These are phyloP conservation scores for Fusarium irregulare DNA, from an alignment of 2,329 filamentous ascomycete genomes.

Conservation along the genomic window DNA sequence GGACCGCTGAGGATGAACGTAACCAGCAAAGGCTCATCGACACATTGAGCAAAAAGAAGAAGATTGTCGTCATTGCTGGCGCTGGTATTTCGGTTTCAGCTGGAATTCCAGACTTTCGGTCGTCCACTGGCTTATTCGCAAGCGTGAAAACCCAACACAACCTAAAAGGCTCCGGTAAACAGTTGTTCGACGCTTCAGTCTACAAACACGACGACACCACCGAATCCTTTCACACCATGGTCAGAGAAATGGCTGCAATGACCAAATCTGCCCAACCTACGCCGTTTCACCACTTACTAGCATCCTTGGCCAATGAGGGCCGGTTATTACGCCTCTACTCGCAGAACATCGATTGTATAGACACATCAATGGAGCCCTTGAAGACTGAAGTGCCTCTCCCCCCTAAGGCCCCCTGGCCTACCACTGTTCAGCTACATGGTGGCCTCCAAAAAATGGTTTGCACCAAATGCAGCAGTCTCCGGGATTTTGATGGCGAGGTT, in stretches of 20 bases:
- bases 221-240: conserved; percentile 94
- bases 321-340: conserved; percentile 91
- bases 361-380: conserved; percentile 83
- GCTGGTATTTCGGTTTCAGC: conserved; percentile 97
- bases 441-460: conserved; percentile 97
- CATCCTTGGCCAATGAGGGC: conserved; percentile 87
- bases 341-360: conserved; percentile 96
- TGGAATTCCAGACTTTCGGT: conserved; percentile 97
- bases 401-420: conserved; percentile 89
- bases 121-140: conserved; percentile 87
- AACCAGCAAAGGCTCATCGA: conserved; percentile 79
- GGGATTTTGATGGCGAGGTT: conserved; percentile 78
- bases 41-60: conserved; percentile 86
- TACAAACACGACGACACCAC: conserved; percentile 93
- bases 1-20: conserved; percentile 55
- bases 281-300: conserved; percentile 91
- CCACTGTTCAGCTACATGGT: conserved; percentile 92
- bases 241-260: conserved; percentile 84
- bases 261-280: conserved; percentile 84
- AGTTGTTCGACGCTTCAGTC: conserved; percentile 96
- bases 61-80: conserved; percentile 95
- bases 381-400: conserved; percentile 84
- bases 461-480: conserved; percentile 85
- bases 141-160: conserved; percentile 88
- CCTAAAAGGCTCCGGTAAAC: conserved; percentile 88